phyloP scores from a whole-genome alignment of 73 alveolate species.

The Stentor coeruleus region DNA sequence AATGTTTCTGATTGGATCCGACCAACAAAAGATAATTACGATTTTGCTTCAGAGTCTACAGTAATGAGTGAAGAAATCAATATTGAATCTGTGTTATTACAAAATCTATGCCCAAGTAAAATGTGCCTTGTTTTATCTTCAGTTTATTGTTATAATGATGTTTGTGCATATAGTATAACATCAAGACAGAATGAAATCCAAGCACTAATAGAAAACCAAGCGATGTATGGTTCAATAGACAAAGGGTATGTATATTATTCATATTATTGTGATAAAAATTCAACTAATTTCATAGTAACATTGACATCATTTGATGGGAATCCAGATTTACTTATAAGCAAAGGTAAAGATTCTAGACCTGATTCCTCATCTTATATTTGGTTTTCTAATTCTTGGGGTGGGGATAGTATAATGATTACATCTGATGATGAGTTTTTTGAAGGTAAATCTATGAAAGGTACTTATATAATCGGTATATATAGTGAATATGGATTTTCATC shows the following conservation, averaged over 20 bases:
- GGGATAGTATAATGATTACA: not conserved
- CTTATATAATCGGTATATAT: conserved; percentile 21
- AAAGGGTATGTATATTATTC: conserved; percentile 9
- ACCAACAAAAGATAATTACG: not conserved
- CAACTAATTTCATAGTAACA: not conserved
- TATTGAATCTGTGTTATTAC: not conserved
- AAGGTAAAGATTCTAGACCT: not conserved
- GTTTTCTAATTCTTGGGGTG: conserved; percentile 27
- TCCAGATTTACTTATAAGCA: conserved; percentile 24
- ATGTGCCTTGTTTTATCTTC: not conserved
- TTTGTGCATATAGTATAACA: not conserved
- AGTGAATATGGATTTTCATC: not conserved
- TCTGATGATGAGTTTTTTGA: not conserved
- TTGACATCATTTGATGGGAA: conserved; percentile 19
- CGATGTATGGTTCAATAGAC: not conserved
- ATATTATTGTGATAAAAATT: not conserved
- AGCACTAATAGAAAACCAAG: not conserved
- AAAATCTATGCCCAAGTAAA: not conserved
- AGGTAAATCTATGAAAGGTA: conserved; percentile 12
- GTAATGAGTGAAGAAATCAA: conserved; percentile 11
- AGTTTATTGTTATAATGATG: conserved; percentile 16
- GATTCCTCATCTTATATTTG: not conserved
- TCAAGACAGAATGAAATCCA: not conserved
- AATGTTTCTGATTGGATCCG: not conserved
- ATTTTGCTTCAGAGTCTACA: not conserved